A percentile compares a stretch with the other conserved stretches of the same genome.
phyloP scores from a whole-genome alignment of 2,329 filamentous ascomycete genomes.

The Colletotrichum sp. region DNA sequence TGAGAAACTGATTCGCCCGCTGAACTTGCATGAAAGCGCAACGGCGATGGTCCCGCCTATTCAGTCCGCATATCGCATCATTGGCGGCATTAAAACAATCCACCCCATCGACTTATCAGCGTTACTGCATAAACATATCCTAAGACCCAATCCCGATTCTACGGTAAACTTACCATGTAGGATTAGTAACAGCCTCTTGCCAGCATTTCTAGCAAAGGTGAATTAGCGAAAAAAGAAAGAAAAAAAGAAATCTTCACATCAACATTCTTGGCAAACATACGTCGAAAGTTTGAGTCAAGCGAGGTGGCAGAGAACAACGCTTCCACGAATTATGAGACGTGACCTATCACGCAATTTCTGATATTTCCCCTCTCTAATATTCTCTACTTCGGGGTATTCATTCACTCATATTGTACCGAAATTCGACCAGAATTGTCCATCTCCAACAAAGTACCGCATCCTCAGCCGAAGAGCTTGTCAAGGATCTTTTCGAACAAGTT shows the following conservation, averaged over 20 bases:
- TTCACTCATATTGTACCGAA: neutral
- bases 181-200: neutral
- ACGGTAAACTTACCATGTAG: neutral
- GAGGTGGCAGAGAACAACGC: accelerated
- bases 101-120: neutral
- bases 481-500: neutral
- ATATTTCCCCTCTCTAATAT: neutral
- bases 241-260: neutral
- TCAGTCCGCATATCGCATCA: accelerated
- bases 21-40: accelerated
- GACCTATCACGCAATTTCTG: too few species aligned
- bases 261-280: accelerated
- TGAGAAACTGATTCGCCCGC: accelerated
- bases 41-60: accelerated
- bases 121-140: too few species aligned
- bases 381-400: neutral
- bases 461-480: conserved; percentile 9
- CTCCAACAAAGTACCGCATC: neutral
- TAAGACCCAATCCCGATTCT: accelerated
- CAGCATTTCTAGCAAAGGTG: neutral
- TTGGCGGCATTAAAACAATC: accelerated
- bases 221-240: too few species aligned
- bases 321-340: neutral
- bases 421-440: accelerated
- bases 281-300: neutral